Base-by-base conservation (phyloP, 2,329 filamentous ascomycete genomes). In the Penicillium sp. region DNA sequence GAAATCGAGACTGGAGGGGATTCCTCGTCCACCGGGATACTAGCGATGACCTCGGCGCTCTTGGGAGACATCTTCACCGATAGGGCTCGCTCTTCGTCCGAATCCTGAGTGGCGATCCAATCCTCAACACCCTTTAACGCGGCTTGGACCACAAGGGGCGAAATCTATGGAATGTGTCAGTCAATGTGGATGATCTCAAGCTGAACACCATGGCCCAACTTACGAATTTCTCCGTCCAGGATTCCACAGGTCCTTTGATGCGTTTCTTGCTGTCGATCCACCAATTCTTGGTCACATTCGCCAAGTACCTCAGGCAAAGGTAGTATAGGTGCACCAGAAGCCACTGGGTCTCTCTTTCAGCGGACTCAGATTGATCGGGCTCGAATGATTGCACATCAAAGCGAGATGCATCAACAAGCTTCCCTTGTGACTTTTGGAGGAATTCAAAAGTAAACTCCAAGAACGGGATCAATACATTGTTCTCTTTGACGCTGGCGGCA, bases 321-420 rank as follows among this genome's bases (percentile, higher is more conserved):
- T 89, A 96, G 69, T 86, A 96, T 2, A 96, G 66, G 52, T 96
- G 86, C 1, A 87, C 76, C 2, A 94, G 71, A 3, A 96, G 73
- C 80, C 84, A 90, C 53, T 93, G 83, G 54, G 85, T 79, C 52
- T 87, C 85, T 47, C 76, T 77, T 57, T 87, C 83, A 0, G 79
- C 75, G 0, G 72, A 65, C 35, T 86, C 80, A 2, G 82, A 79
- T 39, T 84, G 64, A 31, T 77, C 68, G 0, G 63, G 51, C 2
- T 72, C 71, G 22, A 86, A 83, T 1, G 73, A 72, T 29, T 75
- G 76, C 52, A 84, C 76, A 36, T 89, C 77, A 9, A 93, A 73
- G 52, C 82, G 89, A 2, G 77, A 79, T 4, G 73, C 75, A 52
- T 84, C 79, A 4, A 93, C 65, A 0, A 86, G 77, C 43, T 80